Evolutionary conservation across 2,329 filamentous ascomycete genomes (phyloP).

Genomic region (Microdochium nivale): DNA sequence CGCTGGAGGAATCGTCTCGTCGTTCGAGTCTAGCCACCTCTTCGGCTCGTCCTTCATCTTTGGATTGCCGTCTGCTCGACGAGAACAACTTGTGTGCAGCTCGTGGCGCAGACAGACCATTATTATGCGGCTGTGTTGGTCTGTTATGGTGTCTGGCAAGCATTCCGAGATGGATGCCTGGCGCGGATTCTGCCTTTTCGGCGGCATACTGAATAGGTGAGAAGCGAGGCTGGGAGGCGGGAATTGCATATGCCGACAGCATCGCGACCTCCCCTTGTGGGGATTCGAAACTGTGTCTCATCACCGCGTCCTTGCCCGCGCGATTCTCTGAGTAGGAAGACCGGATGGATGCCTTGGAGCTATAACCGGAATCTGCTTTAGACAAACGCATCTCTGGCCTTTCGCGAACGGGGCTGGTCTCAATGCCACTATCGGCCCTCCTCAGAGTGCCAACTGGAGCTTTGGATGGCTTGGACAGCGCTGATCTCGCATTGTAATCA

Average conservation of each 20-base stretch:
- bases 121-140: not conserved
- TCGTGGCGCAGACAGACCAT: not conserved
- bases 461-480: not conserved
- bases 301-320: not conserved
- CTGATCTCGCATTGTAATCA: not conserved
- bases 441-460: not conserved
- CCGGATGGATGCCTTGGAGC: not conserved
- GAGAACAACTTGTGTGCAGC: not conserved
- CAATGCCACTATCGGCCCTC: not conserved
- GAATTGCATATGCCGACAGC: not conserved
- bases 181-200: not conserved
- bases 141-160: not conserved
- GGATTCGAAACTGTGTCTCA: not conserved
- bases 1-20: not conserved
- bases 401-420: not conserved
- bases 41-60: not conserved
- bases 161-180: not conserved
- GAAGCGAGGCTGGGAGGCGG: not conserved
- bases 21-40: not conserved
- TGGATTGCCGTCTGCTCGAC: not conserved
- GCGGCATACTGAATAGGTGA: not conserved
- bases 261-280: not conserved
- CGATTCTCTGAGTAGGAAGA: not conserved
- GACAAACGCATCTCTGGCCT: not conserved
- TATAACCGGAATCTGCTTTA: conserved; percentile 1